phyloP scores from a whole-genome alignment of 2,329 filamentous ascomycete species.

The Cyphellophora attinorum region DNA sequence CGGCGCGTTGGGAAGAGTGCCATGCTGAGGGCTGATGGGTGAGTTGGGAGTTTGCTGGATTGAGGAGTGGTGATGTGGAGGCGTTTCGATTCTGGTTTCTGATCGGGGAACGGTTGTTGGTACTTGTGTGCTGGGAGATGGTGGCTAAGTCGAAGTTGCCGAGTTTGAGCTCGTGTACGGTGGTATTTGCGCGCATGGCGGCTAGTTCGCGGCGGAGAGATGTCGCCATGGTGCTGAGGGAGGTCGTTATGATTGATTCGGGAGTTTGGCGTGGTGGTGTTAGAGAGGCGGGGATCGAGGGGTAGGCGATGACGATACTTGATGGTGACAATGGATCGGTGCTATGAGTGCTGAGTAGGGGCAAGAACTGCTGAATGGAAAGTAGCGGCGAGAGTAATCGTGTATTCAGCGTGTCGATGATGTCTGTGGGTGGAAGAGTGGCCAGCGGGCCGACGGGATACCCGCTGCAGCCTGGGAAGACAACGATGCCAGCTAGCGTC shows the following conservation, averaged over 20 bases:
- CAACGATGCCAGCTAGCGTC: slow-evolving; percentile 66
- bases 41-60: slow-evolving; percentile 1
- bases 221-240: slow-evolving; percentile 75
- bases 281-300: slow-evolving; percentile 35
- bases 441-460: slow-evolving; percentile 79
- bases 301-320: slow-evolving; percentile 33
- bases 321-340: slow-evolving; percentile 31
- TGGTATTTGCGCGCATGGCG: slow-evolving; percentile 55
- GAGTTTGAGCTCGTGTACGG: slow-evolving; percentile 79
- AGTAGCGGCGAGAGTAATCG: slow-evolving; percentile 84
- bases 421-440: slow-evolving; percentile 71
- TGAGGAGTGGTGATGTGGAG: slow-evolving; percentile 21
- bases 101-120: slow-evolving; percentile 42
- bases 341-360: slow-evolving; percentile 56
- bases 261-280: slow-evolving; percentile 48
- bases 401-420: slow-evolving; percentile 85
- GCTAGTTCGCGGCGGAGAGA: slow-evolving; percentile 71
- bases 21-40: slow-evolving; percentile 13
- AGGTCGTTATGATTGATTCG: slow-evolving; percentile 76
- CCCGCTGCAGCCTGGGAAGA: slow-evolving; percentile 67
- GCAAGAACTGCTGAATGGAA: slow-evolving; percentile 81
- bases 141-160: slow-evolving; percentile 80
- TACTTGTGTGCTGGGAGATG: slow-evolving; percentile 51
- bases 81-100: slow-evolving; percentile 31
- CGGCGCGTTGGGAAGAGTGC: slow-evolving; percentile 19